Base-by-base conservation (phyloP, 257 asterid species). In the Cruciata laevipes region DNA sequence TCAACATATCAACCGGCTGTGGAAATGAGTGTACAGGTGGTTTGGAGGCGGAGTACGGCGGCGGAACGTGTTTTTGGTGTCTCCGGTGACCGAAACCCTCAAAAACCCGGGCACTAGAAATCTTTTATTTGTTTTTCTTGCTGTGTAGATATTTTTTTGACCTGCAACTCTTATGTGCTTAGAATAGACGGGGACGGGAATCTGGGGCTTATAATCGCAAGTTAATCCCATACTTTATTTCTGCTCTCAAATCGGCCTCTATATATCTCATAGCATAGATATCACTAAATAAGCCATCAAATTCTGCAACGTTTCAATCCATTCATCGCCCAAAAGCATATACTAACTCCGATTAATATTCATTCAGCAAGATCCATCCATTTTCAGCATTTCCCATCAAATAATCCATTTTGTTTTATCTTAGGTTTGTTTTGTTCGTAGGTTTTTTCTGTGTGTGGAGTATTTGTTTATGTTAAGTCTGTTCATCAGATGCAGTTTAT, bases 11-110 rank as follows among this genome's bases (percentile, higher is more conserved):
- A 87, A 2, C 83, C 77, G 56, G 56, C 56, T 6, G 20, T 11
- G 57, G 27, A 53, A 6, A 20, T 53, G 60, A 58, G 52, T 44
- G 52, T 35, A 47, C 68, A 42, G 67, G 57, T 20, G 31, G 51
- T 52, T 20, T 59, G 60, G 27, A 9, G 60, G 74, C 61, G 61
- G 69, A 59, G 69, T 69, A 67, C 71, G 63, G 40, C 53, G 49
- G 76, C 69, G 82, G 78, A 63, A 70, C 79, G 74, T 31, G 24
- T 78, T 74, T 78, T 78, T 78, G 30, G 65, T 73, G 71, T 70
- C 71, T 78, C 74, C 78, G 74, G 69, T 69, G 65, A 30, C 76
- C 76, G 71, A 78, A 65, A 64, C 65, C 81, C 81, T 66, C 59
- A 18, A 67, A 47, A 40, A 66, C 62, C 78, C 78, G 70, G 65